Base-by-base conservation (phyloP, 495 filamentous ascomycete species). In the Cenococcum geophilum region DNA sequence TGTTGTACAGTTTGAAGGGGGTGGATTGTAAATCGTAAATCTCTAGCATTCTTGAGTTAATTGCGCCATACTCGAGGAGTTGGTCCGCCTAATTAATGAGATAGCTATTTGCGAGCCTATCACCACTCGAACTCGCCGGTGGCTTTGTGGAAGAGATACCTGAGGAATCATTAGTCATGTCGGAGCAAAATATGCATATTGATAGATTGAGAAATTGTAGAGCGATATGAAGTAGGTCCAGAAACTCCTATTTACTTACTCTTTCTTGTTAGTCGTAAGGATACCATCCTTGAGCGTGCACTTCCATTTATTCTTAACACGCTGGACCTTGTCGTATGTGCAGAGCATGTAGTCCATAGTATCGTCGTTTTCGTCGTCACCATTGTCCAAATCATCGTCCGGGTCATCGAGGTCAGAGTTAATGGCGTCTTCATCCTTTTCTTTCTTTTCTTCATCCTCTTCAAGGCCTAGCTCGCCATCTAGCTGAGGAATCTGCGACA, bases 241-340 rank as follows among this genome's bases (percentile, higher is more conserved):
- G 60, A 4, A 45, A 10, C 18, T 10, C 4, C 18, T 32, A 6
- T 16, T 50, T 4, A 80, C 85, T 76, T 73, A 89, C 82, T 99
- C 93, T 73, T 86, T 92, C 63, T 87, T 86, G 65, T 89, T 89
- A 40, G 91, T 88, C 52, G 87, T 96, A 63, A 99, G 79, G 16
- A 99, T 89, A 18, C 93, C 93, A 68, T 99, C 93, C 78, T 97
- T 97, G 57, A 99, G 81, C 5, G 88, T 89, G 76, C 93, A 99
- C 85, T 99, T 99, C 93, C 93, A 99, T 86, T 97, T 99, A 74
- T 97, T 99, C 85, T 99, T 99, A 60, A 97, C 95, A 54, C 93
- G 81, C 75, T 97, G 92, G 20, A 99, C 93, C 78, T 99, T 99
- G 78, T 99, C 93, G 71, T 98, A 98, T 68, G 93, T 96, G 78